Conservation (phyloP, 768 basidiomycete species). For the Phanerodontia chrysosporium region DNA sequence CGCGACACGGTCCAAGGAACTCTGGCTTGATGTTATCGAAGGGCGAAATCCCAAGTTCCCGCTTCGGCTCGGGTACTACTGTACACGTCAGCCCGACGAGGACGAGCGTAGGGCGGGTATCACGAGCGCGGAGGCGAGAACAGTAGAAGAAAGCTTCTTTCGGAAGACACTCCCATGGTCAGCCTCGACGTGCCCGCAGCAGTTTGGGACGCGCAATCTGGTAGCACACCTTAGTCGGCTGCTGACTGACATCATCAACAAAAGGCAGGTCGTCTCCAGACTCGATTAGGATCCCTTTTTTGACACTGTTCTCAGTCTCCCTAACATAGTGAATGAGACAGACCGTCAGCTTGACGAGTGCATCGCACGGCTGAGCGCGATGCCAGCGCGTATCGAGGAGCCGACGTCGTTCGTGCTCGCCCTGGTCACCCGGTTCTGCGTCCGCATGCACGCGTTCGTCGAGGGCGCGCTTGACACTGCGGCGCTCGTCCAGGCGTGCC, state of each 20-base stretch:
- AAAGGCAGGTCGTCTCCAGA: background rate
- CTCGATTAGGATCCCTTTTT: background rate
- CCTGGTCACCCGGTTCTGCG: conserved; percentile 31
- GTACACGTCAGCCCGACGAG: conserved; percentile 65
- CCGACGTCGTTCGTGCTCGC: conserved; percentile 34
- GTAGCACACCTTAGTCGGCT: conserved; percentile 48
- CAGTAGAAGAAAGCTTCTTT: conserved; percentile 44
- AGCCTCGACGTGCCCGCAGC: conserved; percentile 34
- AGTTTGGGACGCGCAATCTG: conserved; percentile 55
- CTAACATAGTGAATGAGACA: conserved; percentile 27
- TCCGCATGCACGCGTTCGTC: conserved; percentile 26
- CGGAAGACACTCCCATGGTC: conserved; percentile 35
- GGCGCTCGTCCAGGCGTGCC: conserved; percentile 32
- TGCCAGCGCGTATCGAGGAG: conserved; percentile 27
- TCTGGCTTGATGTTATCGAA: conserved; percentile 49
- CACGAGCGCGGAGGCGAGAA: conserved; percentile 35
- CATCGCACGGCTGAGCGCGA: conserved; percentile 24
- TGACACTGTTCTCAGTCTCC: conserved; percentile 19
- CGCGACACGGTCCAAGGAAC: conserved; percentile 29
- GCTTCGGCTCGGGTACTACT: conserved; percentile 52
- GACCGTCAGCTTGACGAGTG: conserved; percentile 24
- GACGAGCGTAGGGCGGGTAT: conserved; percentile 40
- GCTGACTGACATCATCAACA: conserved; percentile 24
- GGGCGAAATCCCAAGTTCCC: conserved; percentile 32
- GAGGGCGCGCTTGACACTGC: conserved; percentile 3